Percentiles rank a stretch among this genome's conserved stretches.
phyloP scores from a whole-genome alignment of 768 basidiomycete genomes.

The Calocera cornea region DNA sequence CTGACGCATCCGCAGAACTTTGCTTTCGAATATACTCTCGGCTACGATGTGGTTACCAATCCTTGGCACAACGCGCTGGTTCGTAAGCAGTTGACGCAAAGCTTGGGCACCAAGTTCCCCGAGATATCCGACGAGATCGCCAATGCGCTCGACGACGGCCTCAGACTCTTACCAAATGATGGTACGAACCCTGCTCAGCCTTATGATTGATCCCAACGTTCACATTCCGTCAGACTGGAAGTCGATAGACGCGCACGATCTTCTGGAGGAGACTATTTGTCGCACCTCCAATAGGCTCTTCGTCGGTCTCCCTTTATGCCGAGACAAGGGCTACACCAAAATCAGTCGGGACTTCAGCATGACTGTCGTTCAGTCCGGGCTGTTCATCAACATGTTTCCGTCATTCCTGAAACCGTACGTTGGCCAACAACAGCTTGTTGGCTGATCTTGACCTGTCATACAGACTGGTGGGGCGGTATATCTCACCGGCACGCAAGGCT shows the following conservation, averaged over 20 bases:
- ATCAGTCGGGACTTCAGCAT: conserved; percentile 1
- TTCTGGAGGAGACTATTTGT: not conserved
- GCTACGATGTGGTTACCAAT: no score
- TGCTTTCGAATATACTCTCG: no score
- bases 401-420: conserved; percentile 11
- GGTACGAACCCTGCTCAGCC: not conserved
- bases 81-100: conserved; percentile 6
- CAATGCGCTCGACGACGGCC: conserved; percentile 3
- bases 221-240: conserved; percentile 6
- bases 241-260: not conserved
- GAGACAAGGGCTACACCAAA: conserved; percentile 5
- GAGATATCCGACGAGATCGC: conserved; percentile 5
- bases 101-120: conserved; percentile 6
- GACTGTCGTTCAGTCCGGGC: not conserved
- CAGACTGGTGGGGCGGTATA: not conserved
- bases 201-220: not conserved
- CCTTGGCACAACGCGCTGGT: conserved; percentile 4
- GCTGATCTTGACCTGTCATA: conserved; percentile 8
- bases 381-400: conserved; percentile 3
- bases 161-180: not conserved
- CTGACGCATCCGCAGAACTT: no score
- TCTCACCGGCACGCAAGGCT: not conserved
- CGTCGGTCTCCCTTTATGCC: conserved; percentile 11
- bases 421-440: not conserved
- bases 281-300: conserved; percentile 10